Evolutionary conservation across 2,329 filamentous ascomycete species (phyloP), one percentile per base, ranked within the genome.

Genomic region (Fusarium tjaetaba): DNA sequence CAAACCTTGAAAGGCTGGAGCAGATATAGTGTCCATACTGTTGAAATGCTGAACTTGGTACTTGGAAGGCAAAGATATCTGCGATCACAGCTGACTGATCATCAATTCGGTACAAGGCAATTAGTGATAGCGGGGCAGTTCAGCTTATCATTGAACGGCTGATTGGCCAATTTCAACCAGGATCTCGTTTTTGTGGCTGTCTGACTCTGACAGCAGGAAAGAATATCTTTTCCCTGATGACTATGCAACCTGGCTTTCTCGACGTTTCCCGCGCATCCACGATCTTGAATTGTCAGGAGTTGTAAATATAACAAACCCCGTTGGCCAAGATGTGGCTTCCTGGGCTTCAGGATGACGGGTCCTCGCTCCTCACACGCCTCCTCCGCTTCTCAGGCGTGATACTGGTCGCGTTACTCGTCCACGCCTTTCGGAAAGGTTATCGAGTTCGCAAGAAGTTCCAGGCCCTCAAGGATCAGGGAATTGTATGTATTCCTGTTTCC

Each of bases 381-480:
- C 13, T 65, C 20, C 60, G 60, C 32, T 14, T 65, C n/a, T 48
- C 18, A 11, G 59, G 67, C 41, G 26, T 60, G n/a, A 48, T 65
- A 22, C 18, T 70, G 20, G 16, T 39, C 11, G 46, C 46, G 20
- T 46, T 70, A 32, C 67, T 70, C 26, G 45, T 24, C 18, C 32
- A 70, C 34, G 53, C 26, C 16, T 52, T 70, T 39, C 59, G 41
- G 13, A 70, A 59, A 38, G 65, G 65, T 2, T 70, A 70, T 24
- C 59, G 41, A 22, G 65, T 51, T 20, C 66, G 66, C 10, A 69
- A 57, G 28, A 69, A 57, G 15, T 69, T 69, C 11, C 39, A 52
- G 22, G 43, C 58, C 52, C 39, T 69, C 9, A 38, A 57, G 36
- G 38, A 51, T 16, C 49, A 69, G 16, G 66, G 58, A 7, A 69